Percentiles rank a stretch among this genome's conserved stretches.
phyloP scores from a whole-genome alignment of 108 stramenopile species.

The Skeletonema costatum region DNA sequence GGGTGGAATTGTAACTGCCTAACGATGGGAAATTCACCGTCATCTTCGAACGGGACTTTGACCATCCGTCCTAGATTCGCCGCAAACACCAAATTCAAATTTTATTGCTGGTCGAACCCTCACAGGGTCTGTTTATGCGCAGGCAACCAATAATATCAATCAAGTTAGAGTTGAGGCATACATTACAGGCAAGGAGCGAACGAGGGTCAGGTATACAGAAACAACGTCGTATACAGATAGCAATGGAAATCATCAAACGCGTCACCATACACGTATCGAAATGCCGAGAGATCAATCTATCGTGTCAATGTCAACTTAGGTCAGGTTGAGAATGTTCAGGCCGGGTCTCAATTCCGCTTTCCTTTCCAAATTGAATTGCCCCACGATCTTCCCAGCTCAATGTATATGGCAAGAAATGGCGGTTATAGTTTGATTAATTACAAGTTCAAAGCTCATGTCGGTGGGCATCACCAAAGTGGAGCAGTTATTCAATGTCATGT shows the following conservation, averaged over 20 bases:
- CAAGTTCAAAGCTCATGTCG: constrained; percentile 11
- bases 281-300: neutral
- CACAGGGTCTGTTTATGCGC: neutral
- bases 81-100: neutral
- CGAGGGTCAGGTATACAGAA: neutral
- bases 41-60: neutral
- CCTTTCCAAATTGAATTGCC: constrained; percentile 10
- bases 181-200: constrained; percentile 10
- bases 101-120: neutral
- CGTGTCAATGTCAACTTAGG: neutral
- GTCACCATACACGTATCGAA: neutral
- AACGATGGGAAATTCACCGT: neutral
- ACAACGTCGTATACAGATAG: neutral
- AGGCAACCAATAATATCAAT: neutral
- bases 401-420: neutral
- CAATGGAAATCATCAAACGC: neutral
- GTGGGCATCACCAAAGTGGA: constrained; percentile 3
- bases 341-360: constrained; percentile 3
- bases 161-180: neutral
- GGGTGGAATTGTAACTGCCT: no score
- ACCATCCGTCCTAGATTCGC: neutral
- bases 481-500: constrained; percentile 2
- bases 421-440: constrained; percentile 1
- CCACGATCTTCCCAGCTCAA: constrained; percentile 4
- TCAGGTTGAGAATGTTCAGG: neutral